phyloP scores from a whole-genome alignment of 345 rosid species.

The Xanthoceras sorbifolium region DNA sequence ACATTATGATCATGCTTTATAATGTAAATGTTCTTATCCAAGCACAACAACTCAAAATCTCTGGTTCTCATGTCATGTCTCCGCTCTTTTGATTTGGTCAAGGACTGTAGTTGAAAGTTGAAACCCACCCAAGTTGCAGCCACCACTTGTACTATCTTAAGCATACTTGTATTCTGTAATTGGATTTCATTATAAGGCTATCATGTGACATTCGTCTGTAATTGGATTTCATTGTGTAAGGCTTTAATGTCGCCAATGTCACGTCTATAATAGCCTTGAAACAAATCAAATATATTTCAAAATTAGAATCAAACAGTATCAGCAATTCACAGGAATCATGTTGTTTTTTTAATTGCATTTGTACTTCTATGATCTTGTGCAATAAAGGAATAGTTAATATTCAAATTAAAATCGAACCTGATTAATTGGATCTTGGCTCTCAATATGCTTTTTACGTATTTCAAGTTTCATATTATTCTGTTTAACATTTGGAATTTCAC shows the following conservation, averaged over 20 bases:
- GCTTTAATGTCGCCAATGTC: too few species aligned
- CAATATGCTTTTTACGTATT: too few species aligned
- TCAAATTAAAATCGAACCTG: too few species aligned
- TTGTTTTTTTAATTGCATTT: not conserved
- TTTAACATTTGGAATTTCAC: too few species aligned
- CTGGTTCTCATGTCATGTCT: not conserved
- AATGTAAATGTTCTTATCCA: not conserved
- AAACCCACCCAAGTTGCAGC: too few species aligned
- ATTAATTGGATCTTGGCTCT: too few species aligned
- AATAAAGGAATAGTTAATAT: not conserved
- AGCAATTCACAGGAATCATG: constrained; percentile 21
- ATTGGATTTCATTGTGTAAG: too few species aligned
- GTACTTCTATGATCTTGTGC: not conserved
- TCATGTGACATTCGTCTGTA: too few species aligned
- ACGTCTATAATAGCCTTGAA: not conserved
- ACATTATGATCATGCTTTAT: not conserved
- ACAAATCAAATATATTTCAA: too few species aligned
- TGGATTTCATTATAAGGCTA: not conserved
- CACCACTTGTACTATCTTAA: too few species aligned
- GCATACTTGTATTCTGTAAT: not conserved
- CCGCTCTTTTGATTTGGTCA: not conserved
- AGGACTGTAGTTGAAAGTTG: not conserved
- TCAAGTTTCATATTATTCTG: too few species aligned
- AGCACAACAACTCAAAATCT: not conserved
- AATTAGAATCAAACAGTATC: constrained; percentile 14